Conservation (phyloP, 768 basidiomycete genomes). For the Boletus eberwhitei region DNA sequence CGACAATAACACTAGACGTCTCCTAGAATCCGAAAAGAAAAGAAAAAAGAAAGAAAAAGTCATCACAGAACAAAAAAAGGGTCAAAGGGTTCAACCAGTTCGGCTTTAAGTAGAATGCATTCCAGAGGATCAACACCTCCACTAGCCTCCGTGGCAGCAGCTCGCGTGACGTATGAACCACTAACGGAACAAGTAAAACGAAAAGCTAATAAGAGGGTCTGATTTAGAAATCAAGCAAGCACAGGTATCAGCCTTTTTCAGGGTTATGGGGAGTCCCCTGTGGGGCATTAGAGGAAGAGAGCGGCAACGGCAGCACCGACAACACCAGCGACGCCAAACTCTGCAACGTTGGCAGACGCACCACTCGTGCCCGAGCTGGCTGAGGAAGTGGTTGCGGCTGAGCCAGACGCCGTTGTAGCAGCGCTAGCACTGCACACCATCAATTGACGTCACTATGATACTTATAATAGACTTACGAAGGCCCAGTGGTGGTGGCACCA, state of each 20-base stretch:
- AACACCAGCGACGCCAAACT: conserved; percentile 42
- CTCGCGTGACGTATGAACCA: conserved; percentile 18
- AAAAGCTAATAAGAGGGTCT: conserved; percentile 14
- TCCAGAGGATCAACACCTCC: conserved; percentile 1
- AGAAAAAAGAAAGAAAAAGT: not conserved
- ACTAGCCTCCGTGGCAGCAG: not conserved
- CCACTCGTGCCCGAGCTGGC: conserved; percentile 30
- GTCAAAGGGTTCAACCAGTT: not conserved
- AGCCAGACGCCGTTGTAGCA: not conserved
- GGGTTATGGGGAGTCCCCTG: not conserved
- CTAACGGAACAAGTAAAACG: not conserved
- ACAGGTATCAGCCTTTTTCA: conserved; percentile 21
- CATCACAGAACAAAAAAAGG: not conserved
- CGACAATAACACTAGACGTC: conserved; percentile 16
- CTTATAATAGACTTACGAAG: conserved; percentile 18
- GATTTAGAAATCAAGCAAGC: conserved; percentile 8
- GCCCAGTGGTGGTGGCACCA: not conserved
- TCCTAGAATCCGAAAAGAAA: conserved; percentile 14
- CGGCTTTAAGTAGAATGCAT: not conserved
- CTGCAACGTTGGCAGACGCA: conserved; percentile 42
- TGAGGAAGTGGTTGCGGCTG: conserved; percentile 14
- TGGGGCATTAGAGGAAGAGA: conserved; percentile 33
- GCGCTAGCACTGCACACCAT: conserved; percentile 1
- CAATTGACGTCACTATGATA: conserved; percentile 6
- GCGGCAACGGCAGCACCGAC: conserved; percentile 36